Percentiles rank a stretch among this genome's conserved stretches.
Conservation (phyloP, 1,139 yeast species). For the Eremothecium gossypii region DNA sequence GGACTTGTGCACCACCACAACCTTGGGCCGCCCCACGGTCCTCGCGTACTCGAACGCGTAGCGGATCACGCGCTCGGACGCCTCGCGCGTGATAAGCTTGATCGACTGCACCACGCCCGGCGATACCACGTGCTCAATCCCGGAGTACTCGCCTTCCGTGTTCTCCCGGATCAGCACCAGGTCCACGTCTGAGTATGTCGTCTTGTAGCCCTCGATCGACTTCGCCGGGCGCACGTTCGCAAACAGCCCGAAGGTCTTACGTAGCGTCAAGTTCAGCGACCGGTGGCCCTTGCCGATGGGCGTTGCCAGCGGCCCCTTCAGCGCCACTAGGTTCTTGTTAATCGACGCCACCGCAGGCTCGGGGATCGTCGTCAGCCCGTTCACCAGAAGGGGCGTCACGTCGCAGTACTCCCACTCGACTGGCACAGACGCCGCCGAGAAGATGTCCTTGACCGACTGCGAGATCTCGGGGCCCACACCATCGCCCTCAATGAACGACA, state of each 20-base stretch:
- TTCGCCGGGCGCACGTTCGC: conserved; percentile 98
- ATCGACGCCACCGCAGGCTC: conserved; percentile 86
- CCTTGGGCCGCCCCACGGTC: conserved; percentile 79
- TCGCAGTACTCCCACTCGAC: conserved; percentile 96
- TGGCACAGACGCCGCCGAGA: conserved; percentile 88
- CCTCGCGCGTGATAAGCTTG: conserved; percentile 91
- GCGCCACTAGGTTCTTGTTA: conserved; percentile 85
- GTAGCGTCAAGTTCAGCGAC: conserved; percentile 90
- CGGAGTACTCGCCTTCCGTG: conserved; percentile 99
- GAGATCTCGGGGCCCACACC: conserved; percentile 97
- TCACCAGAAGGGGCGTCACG: conserved; percentile 84
- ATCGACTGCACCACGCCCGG: conserved; percentile 98
- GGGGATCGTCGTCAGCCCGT: conserved; percentile 93
- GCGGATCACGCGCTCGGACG: conserved; percentile 92
- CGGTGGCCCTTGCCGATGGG: conserved; percentile 99
- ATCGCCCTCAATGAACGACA: conserved; percentile 95
- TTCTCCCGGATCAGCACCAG: conserved; percentile 96
- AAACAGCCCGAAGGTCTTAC: conserved; percentile 92
- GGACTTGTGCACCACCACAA: conserved; percentile 94
- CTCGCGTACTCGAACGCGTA: conserved; percentile 96
- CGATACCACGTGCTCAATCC: conserved; percentile 94
- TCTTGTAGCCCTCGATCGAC: conserved; percentile 85
- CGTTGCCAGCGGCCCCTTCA: conserved; percentile 96
- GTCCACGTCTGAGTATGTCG: conserved; percentile 90
- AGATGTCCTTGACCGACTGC: conserved; percentile 82